Evolutionary conservation across 2,329 filamentous ascomycete genomes (phyloP), one percentile per base, ranked within the genome.

Genomic region (Fusarium nodosum): DNA sequence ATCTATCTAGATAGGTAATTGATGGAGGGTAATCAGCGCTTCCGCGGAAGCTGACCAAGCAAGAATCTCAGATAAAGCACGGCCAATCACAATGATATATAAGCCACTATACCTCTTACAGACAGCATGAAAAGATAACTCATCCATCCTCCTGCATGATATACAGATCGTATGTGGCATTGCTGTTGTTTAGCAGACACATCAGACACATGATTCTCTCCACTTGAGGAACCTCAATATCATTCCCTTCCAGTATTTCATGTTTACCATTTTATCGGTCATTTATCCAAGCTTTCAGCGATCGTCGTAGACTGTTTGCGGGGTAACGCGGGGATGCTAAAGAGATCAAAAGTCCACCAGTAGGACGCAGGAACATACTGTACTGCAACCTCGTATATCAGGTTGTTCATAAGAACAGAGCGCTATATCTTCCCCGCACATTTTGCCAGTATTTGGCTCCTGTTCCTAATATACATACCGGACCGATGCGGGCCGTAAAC

Each of bases 41-140:
- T 62, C 59, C 56, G 39, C 56, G 59, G 59, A 62, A 41, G 59
- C 59, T 62, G 28, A 62, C 56, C 57, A 62, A 62, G 28, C 56
- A 31, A 2, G 13, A 22, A 8, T 39, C 6, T 22, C 33, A 41
- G 24, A 28, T 30, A 30, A 30, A 10, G 3, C 15, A 2, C 3
- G 9, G 4, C 48, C 48, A 52, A 52, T 52, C 5, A 5, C 18
- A 2, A 10, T 2, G 5, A n/a, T 7, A n/a, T n/a, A 0, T 5
- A 4, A 16, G n/a, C 24, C 33, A 11, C 47, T 22, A 39, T 46
- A 2, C 36, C n/a, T 6, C 11, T 39, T 39, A 3, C n/a, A 39
- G 36, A 20, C 20, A 16, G 3, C 4, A 10, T 41, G 36, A 0
- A 4, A 0, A 4, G 8, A 20, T 38, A 38, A 34, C 31, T 16